Conservation (phyloP, 2,329 filamentous ascomycete species). For the Fusarium staphyleae region DNA sequence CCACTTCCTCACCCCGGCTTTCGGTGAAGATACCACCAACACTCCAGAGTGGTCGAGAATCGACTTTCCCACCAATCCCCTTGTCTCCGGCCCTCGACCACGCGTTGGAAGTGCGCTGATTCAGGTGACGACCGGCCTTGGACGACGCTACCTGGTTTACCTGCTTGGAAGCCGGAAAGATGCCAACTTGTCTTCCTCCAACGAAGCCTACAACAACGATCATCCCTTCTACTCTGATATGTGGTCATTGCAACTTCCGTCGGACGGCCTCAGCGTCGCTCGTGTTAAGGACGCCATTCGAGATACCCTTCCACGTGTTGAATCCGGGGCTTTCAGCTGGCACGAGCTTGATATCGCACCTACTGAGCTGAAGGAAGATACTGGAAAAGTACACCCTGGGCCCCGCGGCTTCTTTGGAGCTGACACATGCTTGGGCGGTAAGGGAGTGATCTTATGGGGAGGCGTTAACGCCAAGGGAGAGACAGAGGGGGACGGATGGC, state of each 20-base stretch:
- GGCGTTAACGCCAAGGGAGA: conserved; percentile 34
- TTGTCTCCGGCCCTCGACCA: conserved; percentile 24
- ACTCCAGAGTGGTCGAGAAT: conserved; percentile 19
- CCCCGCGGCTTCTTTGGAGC: conserved; percentile 32
- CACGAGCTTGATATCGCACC: conserved; percentile 32
- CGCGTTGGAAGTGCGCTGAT: conserved; percentile 27
- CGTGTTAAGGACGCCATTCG: conserved; percentile 25
- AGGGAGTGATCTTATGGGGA: conserved; percentile 28
- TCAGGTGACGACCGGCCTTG: conserved; percentile 20
- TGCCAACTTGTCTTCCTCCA: neutral
- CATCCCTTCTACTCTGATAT: conserved; percentile 30
- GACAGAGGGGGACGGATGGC: conserved; percentile 33
- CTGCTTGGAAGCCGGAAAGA: conserved; percentile 32
- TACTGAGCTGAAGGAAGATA: conserved; percentile 21
- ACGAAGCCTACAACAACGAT: conserved; percentile 18
- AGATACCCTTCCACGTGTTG: conserved; percentile 11
- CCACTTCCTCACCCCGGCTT: conserved; percentile 17
- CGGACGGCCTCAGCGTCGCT: conserved; percentile 15
- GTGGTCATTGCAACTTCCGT: conserved; percentile 32
- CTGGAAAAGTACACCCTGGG: conserved; percentile 33
- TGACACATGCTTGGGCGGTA: conserved; percentile 22
- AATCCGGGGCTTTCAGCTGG: conserved; percentile 30
- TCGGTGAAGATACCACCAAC: neutral
- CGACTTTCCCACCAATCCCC: conserved; percentile 26
- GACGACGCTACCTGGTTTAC: conserved; percentile 26